A percentile compares a stretch with the other conserved stretches of the same genome.
phyloP scores from a whole-genome alignment of 176 grass and related monocot species.

The Triticum urartu region DNA sequence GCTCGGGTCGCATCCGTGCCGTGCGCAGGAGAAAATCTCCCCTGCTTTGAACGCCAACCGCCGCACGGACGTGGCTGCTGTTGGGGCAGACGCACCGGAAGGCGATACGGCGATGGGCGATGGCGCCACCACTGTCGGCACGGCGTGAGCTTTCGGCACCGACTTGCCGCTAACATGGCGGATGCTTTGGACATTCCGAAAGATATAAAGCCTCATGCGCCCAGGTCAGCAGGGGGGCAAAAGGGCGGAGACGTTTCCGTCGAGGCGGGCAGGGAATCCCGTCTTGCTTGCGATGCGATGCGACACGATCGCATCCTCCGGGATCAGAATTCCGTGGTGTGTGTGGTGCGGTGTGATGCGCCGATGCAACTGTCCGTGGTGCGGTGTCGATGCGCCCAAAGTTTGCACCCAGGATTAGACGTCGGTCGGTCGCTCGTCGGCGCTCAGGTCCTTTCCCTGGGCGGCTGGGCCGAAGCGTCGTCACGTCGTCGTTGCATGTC shows the following conservation, averaged over 20 bases:
- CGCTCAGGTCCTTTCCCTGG: too few species aligned
- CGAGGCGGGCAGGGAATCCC: slow-evolving; percentile 22
- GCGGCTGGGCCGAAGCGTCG: not conserved
- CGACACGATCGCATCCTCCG: not conserved
- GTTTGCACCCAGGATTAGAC: not conserved
- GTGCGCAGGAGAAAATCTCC: not conserved
- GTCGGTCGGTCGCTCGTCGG: too few species aligned
- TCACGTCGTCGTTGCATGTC: not conserved
- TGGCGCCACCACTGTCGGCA: slow-evolving; percentile 36
- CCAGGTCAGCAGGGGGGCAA: slow-evolving; percentile 26
- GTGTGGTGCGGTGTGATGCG: not conserved
- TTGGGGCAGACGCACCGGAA: not conserved
- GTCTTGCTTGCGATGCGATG: slow-evolving; percentile 12
- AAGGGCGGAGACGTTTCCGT: not conserved
- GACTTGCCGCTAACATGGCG: slow-evolving; percentile 23
- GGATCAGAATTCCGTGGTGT: too few species aligned
- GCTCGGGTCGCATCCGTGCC: not conserved
- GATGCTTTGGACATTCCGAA: slow-evolving; percentile 28
- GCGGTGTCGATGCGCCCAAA: too few species aligned
- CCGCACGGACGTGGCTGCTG: not conserved
- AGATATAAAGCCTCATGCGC: not conserved
- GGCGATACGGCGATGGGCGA: slow-evolving; percentile 4
- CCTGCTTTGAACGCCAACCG: not conserved
- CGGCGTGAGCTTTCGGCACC: slow-evolving; percentile 41
- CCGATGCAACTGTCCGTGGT: not conserved